Conservation (phyloP, 2,329 filamentous ascomycete species). For the Colletotrichum lini region DNA sequence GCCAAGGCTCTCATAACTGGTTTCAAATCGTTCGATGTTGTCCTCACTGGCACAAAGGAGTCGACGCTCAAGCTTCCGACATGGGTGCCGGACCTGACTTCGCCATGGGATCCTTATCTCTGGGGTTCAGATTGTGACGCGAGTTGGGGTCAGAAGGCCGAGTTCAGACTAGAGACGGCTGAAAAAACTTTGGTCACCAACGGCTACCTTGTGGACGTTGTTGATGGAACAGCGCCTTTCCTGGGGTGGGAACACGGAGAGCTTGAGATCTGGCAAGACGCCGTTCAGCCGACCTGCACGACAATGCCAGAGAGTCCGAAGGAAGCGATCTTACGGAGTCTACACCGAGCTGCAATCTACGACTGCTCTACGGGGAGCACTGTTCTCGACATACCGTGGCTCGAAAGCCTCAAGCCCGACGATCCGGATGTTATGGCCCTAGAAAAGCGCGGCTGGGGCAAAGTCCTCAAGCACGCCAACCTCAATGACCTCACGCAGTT, state of each 20-base stretch:
- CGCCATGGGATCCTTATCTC: constrained; percentile 30
- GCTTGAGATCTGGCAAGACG: constrained; percentile 10
- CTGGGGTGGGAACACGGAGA: constrained; percentile 25
- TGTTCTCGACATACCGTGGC: constrained; percentile 33
- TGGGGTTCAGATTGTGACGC: constrained; percentile 33
- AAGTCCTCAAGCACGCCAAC: constrained; percentile 31
- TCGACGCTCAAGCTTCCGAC: constrained; percentile 19
- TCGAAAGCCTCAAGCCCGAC: constrained; percentile 9
- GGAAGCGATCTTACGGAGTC: constrained; percentile 9
- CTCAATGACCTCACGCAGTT: constrained; percentile 26
- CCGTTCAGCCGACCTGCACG: background rate
- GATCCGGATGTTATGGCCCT: constrained; percentile 15
- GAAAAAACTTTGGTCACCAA: background rate
- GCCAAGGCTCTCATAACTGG: constrained; percentile 23
- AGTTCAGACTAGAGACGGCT: background rate
- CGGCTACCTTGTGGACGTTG: constrained; percentile 24
- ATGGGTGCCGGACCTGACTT: constrained; percentile 35
- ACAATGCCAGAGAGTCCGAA: constrained; percentile 12
- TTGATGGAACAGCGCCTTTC: constrained; percentile 24
- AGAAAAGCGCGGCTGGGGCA: constrained; percentile 22
- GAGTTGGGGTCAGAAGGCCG: constrained; percentile 29
- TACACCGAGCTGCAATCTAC: constrained; percentile 21
- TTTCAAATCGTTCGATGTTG: constrained; percentile 29
- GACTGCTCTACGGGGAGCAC: constrained; percentile 17
- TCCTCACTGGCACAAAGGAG: constrained; percentile 23